Evolutionary conservation across 495 filamentous ascomycete genomes (phyloP), one percentile per base, ranked within the genome.

Genomic region (Beverwykella pulmonaria): DNA sequence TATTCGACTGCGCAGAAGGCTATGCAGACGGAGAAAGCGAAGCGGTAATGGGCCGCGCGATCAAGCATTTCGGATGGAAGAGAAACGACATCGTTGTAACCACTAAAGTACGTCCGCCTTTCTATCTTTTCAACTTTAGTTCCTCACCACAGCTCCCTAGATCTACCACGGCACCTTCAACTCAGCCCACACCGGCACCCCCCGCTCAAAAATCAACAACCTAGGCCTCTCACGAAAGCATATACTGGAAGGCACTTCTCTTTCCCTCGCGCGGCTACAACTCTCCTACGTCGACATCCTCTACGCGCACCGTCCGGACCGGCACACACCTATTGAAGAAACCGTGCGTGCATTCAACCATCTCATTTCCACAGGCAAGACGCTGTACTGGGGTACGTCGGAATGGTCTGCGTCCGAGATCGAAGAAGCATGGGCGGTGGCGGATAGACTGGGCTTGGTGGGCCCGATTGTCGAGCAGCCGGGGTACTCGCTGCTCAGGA

Each of bases 351-450:
- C 82, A 48, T 95, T 95, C 82, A 93, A 93, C 77, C 83, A 91
- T 73, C 76, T 89, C 30, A 92, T 96, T 69, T 81, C 87, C 75
- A 83, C 83, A 49, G 89, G 91, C 46, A 89, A 92, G 79, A 87
- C 88, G 23, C 88, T 94, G 74, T 94, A 95, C 82, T 96, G 92
- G 92, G 92, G 92, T 32, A 95, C 92, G 0, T 91, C 88, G 0
- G 90, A 93, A 80, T 95, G 92, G 92, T 82, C 81, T 61, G 90
- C 92, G 8, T 86, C 84, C 55, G 90, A 96, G 79, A 93, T 96
- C 72, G 82, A 84, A 8, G 82, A 88, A 61, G 92, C 92, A 7
- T 91, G 87, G 80, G 81, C 86, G 46, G 77, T 90, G 39, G 92
- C 92, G 15, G 88, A 91, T 64, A 82, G 79, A 63, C 80, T 94